Evolutionary conservation across 2,329 filamentous ascomycete species (phyloP), one percentile per base, ranked within the genome.

Genomic region (Trichoderma citrinoviride): DNA sequence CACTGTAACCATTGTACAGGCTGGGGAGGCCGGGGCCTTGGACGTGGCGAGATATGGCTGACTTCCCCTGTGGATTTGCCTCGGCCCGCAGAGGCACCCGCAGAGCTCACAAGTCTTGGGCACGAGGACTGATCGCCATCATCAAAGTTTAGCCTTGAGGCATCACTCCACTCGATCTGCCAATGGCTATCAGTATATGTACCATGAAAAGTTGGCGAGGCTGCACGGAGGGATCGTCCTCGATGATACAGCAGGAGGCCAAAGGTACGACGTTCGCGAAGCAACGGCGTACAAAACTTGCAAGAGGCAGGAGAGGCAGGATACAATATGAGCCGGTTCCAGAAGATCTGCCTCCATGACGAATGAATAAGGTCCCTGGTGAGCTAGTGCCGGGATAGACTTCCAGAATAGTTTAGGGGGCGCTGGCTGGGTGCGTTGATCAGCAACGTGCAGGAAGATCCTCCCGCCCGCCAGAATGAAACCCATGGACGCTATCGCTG

Each of bases 361-460:
- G 55, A 60, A 23, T 46, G 54, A 25, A 41, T 25, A 27, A 37
- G 7, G 33, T 54, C 61, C 65, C 54, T 60, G 54, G 41, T 23
- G 27, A 41, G 49, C 54, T 66, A 66, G 65, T 66, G 65, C 46
- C 65, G 65, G 65, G 61, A 47, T 54, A 66, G 53, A 66, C 65
- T 66, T 58, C 65, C 65, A 66, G 54, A 66, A 66, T 50, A 46
- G 65, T 61, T 50, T 47, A 65, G 61, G 65, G 63, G 54, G 41
- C 37, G 57, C 8, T 43, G 40, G 55, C 60, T 65, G 65, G 65
- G 61, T 66, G 61, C 47, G 61, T 44, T 61, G 61, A 66, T 66
- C 65, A 66, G 57, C 65, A 50, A 54, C 54, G 54, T 66, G 65
- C 65, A 66, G 61, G 65, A 66, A 64, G 65, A 66, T 66, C 61